A percentile compares a stretch with the other conserved stretches of the same genome.
These are phyloP conservation scores for Coemansia sp. DNA, from an alignment of 192 early-diverging fungal genomes.

Conservation along the genomic window DNA sequence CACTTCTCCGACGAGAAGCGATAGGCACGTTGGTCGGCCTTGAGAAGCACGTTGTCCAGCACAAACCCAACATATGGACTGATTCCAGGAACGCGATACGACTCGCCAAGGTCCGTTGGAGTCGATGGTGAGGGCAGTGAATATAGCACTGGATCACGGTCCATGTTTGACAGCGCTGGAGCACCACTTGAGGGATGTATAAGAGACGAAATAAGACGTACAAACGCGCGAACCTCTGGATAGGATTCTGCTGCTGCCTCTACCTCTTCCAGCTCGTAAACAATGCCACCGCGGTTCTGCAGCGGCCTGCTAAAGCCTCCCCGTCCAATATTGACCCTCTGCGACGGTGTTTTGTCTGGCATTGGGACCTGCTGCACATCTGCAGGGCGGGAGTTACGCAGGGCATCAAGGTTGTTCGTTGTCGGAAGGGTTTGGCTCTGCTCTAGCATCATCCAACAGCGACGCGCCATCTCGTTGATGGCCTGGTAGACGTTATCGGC, in stretches of 20 bases:
- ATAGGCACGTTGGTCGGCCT: constrained; percentile 69
- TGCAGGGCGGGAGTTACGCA: constrained; percentile 16
- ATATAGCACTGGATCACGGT: constrained; percentile 42
- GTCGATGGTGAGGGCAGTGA: constrained; percentile 54
- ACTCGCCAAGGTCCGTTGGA: constrained; percentile 63
- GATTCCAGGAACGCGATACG: constrained; percentile 71
- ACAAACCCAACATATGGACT: constrained; percentile 81
- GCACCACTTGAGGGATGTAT: constrained; percentile 61
- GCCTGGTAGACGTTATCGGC: constrained; percentile 23
- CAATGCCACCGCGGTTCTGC: constrained; percentile 56
- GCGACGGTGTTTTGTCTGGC: constrained; percentile 24
- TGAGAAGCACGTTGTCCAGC: constrained; percentile 81
- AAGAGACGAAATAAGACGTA: constrained; percentile 69
- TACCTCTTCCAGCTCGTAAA: constrained; percentile 80
- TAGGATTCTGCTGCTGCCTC: constrained; percentile 77
- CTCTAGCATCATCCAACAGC: constrained; percentile 83
- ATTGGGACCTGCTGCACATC: constrained; percentile 20
- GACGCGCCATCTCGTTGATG: constrained; percentile 60
- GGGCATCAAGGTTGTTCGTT: constrained; percentile 21
- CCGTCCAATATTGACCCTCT: constrained; percentile 25
- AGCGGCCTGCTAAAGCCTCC: constrained; percentile 21
- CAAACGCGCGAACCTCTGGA: constrained; percentile 83
- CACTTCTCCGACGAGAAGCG: constrained; percentile 70
- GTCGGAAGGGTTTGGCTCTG: constrained; percentile 65
- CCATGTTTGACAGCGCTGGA: constrained; percentile 30